These are phyloP conservation scores for Gaultheria prostrata DNA, from an alignment of 148 eudicot species.

Conservation along the genomic window DNA sequence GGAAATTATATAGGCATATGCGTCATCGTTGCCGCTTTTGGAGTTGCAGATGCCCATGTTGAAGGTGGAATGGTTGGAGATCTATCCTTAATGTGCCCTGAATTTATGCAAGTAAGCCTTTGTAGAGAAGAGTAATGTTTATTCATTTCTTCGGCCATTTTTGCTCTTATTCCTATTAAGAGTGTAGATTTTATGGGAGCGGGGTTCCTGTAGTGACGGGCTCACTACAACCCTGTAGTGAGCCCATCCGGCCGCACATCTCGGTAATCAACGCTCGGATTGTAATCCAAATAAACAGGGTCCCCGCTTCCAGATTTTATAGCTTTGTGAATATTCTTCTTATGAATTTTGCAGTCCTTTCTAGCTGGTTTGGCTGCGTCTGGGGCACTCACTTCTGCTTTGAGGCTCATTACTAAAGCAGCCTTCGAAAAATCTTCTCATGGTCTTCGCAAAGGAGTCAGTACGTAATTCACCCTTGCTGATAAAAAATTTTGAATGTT, in stretches of 20 bases:
- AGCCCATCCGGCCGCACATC: no score
- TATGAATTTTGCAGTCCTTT: conserved; percentile 20
- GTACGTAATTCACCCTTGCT: conserved; percentile 13
- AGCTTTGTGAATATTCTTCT: neutral
- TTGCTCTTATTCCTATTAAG: neutral
- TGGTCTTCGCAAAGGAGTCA: conserved; percentile 37
- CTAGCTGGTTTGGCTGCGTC: conserved; percentile 42
- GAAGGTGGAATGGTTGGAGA: conserved; percentile 33
- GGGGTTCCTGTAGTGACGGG: no score
- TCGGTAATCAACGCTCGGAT: no score
- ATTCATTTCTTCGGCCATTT: neutral
- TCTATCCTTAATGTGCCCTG: conserved; percentile 28
- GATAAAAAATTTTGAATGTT: neutral
- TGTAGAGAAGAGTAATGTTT: neutral
- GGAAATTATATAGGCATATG: conserved; percentile 24
- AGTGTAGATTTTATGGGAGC: neutral
- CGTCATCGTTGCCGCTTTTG: conserved; percentile 21
- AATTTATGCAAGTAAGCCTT: conserved; percentile 25
- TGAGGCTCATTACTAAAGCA: conserved; percentile 44
- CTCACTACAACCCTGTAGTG: no score
- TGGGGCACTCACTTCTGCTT: conserved; percentile 39
- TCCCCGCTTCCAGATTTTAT: no score
- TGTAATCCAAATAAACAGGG: no score
- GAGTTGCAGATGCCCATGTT: conserved; percentile 29
- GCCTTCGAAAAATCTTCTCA: conserved; percentile 31